Evolutionary conservation across 2,329 filamentous ascomycete genomes (phyloP).

Genomic region (Ophiostoma pallidulum): DNA sequence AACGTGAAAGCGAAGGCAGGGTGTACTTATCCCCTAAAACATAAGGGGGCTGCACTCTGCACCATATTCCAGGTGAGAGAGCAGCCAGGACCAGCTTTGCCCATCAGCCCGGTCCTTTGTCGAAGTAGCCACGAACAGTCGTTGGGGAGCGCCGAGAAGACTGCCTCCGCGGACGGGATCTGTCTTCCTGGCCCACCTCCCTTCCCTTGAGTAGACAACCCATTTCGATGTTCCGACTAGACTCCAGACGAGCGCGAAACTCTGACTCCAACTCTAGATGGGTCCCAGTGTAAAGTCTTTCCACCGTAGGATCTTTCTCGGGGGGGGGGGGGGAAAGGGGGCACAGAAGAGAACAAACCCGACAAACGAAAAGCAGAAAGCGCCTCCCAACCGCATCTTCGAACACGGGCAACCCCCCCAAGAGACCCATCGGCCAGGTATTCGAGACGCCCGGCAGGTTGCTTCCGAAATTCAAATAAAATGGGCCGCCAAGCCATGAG

Average conservation of each 20-base stretch:
- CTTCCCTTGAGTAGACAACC: not conserved
- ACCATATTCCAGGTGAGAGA: conserved; percentile 39
- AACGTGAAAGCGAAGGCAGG: conserved; percentile 1
- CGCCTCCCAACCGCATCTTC: not conserved
- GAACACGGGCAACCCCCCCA: not conserved
- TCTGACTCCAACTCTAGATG: conserved; percentile 92
- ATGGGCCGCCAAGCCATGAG: not conserved
- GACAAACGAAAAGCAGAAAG: not conserved
- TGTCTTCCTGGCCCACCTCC: not conserved
- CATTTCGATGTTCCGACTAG: conserved; percentile 12
- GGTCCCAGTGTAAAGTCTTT: conserved; percentile 51
- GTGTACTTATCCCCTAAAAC: conserved; percentile 40
- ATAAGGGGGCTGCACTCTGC: conserved; percentile 37
- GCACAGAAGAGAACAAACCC: conserved; percentile 9
- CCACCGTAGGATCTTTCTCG: conserved; percentile 1
- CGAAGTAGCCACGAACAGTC: conserved; percentile 13
- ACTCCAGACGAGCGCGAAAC: conserved; percentile 76
- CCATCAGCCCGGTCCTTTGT: conserved; percentile 29
- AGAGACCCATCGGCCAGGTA: not conserved
- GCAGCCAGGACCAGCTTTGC: conserved; percentile 37
- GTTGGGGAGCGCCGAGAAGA: not conserved
- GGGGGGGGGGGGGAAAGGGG: not conserved
- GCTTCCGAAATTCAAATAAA: not conserved
- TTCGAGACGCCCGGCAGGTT: not conserved
- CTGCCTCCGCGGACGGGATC: not conserved